Base-by-base conservation (phyloP, 116 monocot genomes). In the Cymodocea nodosa region DNA sequence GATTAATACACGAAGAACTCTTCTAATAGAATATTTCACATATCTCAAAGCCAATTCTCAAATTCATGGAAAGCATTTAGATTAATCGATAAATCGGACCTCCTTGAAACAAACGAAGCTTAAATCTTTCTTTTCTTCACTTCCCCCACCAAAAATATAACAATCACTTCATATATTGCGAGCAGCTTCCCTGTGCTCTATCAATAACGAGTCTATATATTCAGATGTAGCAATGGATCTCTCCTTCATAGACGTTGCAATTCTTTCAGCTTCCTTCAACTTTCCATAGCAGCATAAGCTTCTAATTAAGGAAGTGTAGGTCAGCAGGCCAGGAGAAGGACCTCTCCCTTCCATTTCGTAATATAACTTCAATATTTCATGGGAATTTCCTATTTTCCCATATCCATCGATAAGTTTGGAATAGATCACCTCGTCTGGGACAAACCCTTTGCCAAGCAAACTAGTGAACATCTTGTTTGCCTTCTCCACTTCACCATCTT, bases 211-310 rank as follows among this genome's bases (percentile, higher is more conserved):
- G 44, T 44, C 4, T 44, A 44, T 44, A 11, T 44, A 44, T 44
- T 44, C 44, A 44, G 44, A 6, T 0, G 67, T 30, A 51, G 49
- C 20, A 18, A 65, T 3, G 7, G 56, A 62, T 51, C 73, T 83
- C 48, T 77, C 48, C 50, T 76, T 74, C 22, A 83, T 78, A 56
- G 70, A 0, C 9, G 7, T 17, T 35, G 70, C 24, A 52, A 84
- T 74, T 60, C 84, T 89, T 60, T 84, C 82, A 54, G 86, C 93
- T 54, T 89, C 82, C 67, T 73, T 78, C 19, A 75, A 25, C 59
- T 84, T 78, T n/a, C 82, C 86, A 71, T 89, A 87, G 16, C 40
- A 54, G 62, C 70, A 83, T 34, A 83, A 73, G 24, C 70, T 78
- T 65, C 70, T 70, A 50, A 87, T 57, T 10, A 71, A 70, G 3